Conservation (phyloP, 257 asterid species). For the Nemophila menziesii region DNA sequence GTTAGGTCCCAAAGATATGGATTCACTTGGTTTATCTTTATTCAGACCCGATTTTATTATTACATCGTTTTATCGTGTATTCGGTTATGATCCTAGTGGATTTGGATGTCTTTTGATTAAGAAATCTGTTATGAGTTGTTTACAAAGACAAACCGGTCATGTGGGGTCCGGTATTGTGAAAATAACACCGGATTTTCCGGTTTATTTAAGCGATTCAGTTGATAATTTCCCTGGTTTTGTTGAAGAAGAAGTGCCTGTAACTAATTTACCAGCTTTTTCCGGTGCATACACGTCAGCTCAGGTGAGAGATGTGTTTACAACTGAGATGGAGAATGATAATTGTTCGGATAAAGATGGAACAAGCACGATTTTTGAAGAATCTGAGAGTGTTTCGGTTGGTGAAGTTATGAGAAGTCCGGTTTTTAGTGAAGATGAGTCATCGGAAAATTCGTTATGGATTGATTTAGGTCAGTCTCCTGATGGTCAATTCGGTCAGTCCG, state of each 20-base stretch:
- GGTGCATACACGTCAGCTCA: slow-evolving; percentile 96
- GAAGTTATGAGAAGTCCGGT: slow-evolving; percentile 96
- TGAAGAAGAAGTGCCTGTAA: slow-evolving; percentile 53
- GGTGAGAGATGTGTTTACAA: slow-evolving; percentile 89
- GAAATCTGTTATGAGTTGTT: slow-evolving; percentile 89
- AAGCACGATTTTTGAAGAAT: slow-evolving; percentile 91
- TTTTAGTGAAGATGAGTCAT: slow-evolving; percentile 93
- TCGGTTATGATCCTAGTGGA: slow-evolving; percentile 97
- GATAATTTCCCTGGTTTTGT: slow-evolving; percentile 76
- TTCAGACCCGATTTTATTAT: slow-evolving; percentile 94
- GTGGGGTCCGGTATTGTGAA: slow-evolving; percentile 95
- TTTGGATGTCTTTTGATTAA: slow-evolving; percentile 94
- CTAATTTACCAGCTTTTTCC: slow-evolving; percentile 96
- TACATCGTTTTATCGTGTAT: slow-evolving; percentile 89
- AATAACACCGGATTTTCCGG: slow-evolving; percentile 79
- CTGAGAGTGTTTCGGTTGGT: slow-evolving; percentile 79
- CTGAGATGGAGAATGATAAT: slow-evolving; percentile 85
- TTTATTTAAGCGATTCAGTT: slow-evolving; percentile 82
- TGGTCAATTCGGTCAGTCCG: slow-evolving; percentile 58
- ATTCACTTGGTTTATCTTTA: slow-evolving; percentile 88
- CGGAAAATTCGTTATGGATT: slow-evolving; percentile 93
- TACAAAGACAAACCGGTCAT: slow-evolving; percentile 86
- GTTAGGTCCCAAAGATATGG: slow-evolving; percentile 98
- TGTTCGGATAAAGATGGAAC: slow-evolving; percentile 86
- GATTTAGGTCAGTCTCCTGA: slow-evolving; percentile 93